Base-by-base conservation (phyloP, 1,284 basidiomycete species). In the Cutaneotrichosporon mucoides region DNA sequence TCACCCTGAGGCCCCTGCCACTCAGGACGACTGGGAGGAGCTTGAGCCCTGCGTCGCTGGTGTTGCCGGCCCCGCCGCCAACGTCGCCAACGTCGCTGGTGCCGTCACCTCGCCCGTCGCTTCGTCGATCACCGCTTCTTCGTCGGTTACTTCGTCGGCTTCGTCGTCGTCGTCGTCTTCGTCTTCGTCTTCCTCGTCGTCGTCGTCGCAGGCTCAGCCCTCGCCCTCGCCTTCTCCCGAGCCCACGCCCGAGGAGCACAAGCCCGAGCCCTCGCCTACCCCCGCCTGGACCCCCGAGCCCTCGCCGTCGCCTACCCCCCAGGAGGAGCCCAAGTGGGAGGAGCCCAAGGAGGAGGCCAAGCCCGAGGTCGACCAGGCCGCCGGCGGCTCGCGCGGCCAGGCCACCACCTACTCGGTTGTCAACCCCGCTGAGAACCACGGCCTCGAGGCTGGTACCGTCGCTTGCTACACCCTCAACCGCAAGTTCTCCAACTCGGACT, bases 341-440 rank as follows among this genome's bases (percentile, higher is more conserved):
- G 41, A 53, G 40, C 15, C 38, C 50, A 24, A 42, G 41, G 34
- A 42, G 12, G 33, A 43, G 51, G 12, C 49, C 49, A n/a, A 40
- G 40, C 15, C 4, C 41, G 7, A 53, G 50, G 36, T 46, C 37
- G 24, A 16, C 40, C 24, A 24, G 24, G 37, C n/a, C 38, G 42
- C 13, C 50, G 16, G 40, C 10, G 24, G 38, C 24, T 2, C n/a
- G 12, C 33, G 7, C 6, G 53, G 54, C 54, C 37, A 45, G 41
- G 38, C 45, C 13, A 59, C 57, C 13, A 44, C 34, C 47, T 59
- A 54, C 57, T 38, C 35, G 1, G 53, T 59, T 15, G 33, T 11
- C 10, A 50, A 59, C 47, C 57, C 57, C 16, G 47, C 41, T 6
- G 49, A 60, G 59, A 60, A 60, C 59, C 49, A 56, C 50, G 54